Percentiles rank a stretch among this genome's conserved stretches.
Conservation (phyloP, 108 stramenopile genomes). For the Skeletonema costatum region DNA sequence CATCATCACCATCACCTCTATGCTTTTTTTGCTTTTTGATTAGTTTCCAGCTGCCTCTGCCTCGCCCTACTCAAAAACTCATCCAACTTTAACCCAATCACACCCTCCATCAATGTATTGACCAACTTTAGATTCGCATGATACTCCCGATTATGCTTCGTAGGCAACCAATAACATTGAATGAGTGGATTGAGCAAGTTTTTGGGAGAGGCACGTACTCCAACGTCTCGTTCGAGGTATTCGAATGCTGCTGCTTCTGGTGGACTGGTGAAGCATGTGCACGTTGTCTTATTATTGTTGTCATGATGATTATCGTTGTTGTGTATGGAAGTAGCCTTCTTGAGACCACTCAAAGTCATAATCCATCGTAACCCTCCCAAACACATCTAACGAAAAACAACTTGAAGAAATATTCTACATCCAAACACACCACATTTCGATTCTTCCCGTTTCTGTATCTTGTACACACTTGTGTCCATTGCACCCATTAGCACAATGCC, state of each 20-base stretch:
- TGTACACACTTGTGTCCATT: neutral
- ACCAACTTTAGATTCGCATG: conserved; percentile 11
- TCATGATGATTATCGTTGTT: neutral
- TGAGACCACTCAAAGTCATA: conserved; percentile 8
- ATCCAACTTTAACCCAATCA: conserved; percentile 18
- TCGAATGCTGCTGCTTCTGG: conserved; percentile 30
- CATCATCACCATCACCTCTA: neutral
- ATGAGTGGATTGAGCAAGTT: conserved; percentile 17
- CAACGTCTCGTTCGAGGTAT: conserved; percentile 19
- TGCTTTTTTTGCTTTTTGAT: neutral
- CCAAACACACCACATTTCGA: neutral
- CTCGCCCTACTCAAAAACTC: neutral
- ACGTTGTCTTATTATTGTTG: neutral
- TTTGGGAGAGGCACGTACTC: neutral
- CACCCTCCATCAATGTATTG: conserved; percentile 2
- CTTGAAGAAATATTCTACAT: conserved; percentile 27
- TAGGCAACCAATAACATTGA: conserved; percentile 37
- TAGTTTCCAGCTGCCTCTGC: neutral
- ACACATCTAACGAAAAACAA: conserved; percentile 31
- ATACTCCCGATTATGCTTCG: conserved; percentile 22
- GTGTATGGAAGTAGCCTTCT: neutral
- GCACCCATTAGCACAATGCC: neutral
- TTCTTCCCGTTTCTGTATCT: neutral
- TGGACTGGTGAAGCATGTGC: conserved; percentile 3
- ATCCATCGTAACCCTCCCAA: conserved; percentile 31